Evolutionary conservation across 116 monocot species (phyloP).

Genomic region (Iris pallida): DNA sequence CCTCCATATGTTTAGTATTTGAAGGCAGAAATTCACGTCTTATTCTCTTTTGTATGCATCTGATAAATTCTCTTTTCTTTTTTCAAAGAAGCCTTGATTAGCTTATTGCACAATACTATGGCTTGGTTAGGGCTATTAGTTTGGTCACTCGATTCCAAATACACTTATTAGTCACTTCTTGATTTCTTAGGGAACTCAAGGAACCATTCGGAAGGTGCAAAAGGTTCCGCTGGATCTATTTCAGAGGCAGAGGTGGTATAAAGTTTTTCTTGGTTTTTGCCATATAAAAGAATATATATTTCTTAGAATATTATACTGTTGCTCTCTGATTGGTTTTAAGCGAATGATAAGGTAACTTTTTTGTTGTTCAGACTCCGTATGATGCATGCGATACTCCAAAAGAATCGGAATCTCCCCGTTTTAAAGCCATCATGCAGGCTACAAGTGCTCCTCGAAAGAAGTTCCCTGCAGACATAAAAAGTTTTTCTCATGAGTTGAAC

Average conservation of each 20-base stretch:
- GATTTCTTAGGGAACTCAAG: conserved; percentile 49
- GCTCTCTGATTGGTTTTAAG: not conserved
- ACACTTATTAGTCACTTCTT: not conserved
- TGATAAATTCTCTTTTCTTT: no score
- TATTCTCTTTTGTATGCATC: no score
- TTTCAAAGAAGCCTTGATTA: no score
- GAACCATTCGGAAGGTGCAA: conserved; percentile 44
- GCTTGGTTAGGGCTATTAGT: no score
- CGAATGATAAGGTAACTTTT: not conserved
- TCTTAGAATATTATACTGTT: no score
- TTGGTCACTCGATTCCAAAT: no score
- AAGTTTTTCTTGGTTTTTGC: no score
- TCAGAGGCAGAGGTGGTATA: conserved; percentile 52
- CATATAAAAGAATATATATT: no score
- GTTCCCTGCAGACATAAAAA: conserved; percentile 81
- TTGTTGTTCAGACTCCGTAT: conserved; percentile 53
- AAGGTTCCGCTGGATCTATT: conserved; percentile 32
- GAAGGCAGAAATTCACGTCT: no score
- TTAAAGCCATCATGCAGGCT: conserved; percentile 91
- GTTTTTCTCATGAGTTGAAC: conserved; percentile 94
- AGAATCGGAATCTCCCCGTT: conserved; percentile 98
- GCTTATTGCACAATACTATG: no score
- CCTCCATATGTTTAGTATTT: no score
- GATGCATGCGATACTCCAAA: conserved; percentile 86
- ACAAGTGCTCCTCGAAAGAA: conserved; percentile 93